Base-by-base conservation (phyloP, 768 basidiomycete genomes). In the Lactarius quietus region DNA sequence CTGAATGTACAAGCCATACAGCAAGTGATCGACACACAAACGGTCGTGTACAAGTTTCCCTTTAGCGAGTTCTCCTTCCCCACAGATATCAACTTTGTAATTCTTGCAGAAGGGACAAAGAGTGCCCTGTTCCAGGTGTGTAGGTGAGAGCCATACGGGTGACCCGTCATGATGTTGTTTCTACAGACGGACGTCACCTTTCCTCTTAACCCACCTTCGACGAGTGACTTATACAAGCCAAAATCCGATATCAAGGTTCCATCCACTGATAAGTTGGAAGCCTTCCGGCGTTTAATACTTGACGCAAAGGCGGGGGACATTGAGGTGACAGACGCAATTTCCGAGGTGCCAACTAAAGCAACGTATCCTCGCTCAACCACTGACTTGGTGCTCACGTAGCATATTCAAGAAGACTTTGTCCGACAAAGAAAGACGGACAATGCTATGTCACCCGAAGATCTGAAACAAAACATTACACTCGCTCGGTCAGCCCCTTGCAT, bases 331-430 rank as follows among this genome's bases (percentile, higher is more conserved):
- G 82, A 86, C 38, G 73, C 76, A 15, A 80, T 84, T 5, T 87
- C 86, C n/a, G 79, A 86, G 78, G 91, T 89, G 67, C 39, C 74
- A 68, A 18, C 31, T 35, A 55, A 18, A 39, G 35, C 52, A 28
- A 20, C 56, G 56, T 65, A 45, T 53, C 56, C 14, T 15, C 45
- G 18, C 59, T 39, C 53, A 31, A 35, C 23, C 14, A 26, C 45
- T 61, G 20, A 59, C 28, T 64, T 28, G 54, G 23, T 35, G 29
- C 20, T 33, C 29, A 9, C 38, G 20, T 59, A 93, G 91, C 78
- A 86, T 69, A 88, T 93, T 39, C 88, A 92, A 79, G 81, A 87
- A 6, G 89, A 92, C 62, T 93, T 93, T 71, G 88, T 83, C 31
- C 72, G 69, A 62, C 75, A 76, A 58, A 74, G 82, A 57, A 78